A percentile compares a stretch with the other conserved stretches of the same genome.
Evolutionary conservation across 768 basidiomycete species (phyloP).

Genomic region (Podaxis carcinomalis): DNA sequence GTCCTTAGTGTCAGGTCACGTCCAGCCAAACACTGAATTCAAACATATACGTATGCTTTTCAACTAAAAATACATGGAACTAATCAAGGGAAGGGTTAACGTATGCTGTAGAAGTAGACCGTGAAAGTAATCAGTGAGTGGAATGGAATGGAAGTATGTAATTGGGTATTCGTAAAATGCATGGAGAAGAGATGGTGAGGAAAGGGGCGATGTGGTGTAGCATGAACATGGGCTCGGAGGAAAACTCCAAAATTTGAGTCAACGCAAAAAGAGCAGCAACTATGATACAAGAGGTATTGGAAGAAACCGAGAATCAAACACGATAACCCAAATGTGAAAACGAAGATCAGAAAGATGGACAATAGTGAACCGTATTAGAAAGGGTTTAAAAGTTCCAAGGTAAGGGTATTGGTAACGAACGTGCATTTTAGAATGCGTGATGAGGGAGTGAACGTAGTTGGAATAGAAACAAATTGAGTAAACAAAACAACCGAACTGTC

Average conservation of each 20-base stretch:
- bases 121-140: background rate
- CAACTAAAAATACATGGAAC: slow-evolving; percentile 5
- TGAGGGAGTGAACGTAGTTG: background rate
- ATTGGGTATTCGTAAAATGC: background rate
- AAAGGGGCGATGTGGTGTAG: background rate
- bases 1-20: background rate
- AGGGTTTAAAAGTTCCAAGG: background rate
- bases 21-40: background rate
- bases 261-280: background rate
- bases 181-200: background rate
- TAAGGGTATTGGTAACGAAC: background rate
- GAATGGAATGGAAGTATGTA: background rate
- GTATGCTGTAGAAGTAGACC: background rate
- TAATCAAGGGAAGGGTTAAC: background rate
- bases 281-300: slow-evolving; percentile 1
- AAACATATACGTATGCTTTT: background rate
- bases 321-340: background rate
- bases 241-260: background rate
- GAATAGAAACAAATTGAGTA: background rate
- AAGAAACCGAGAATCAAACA: background rate
- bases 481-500: background rate
- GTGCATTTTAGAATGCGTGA: background rate
- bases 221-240: background rate
- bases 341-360: background rate
- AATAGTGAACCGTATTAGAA: background rate